Base-by-base conservation (phyloP, 2,329 filamentous ascomycete species). In the Drechslerella stenobrocha region DNA sequence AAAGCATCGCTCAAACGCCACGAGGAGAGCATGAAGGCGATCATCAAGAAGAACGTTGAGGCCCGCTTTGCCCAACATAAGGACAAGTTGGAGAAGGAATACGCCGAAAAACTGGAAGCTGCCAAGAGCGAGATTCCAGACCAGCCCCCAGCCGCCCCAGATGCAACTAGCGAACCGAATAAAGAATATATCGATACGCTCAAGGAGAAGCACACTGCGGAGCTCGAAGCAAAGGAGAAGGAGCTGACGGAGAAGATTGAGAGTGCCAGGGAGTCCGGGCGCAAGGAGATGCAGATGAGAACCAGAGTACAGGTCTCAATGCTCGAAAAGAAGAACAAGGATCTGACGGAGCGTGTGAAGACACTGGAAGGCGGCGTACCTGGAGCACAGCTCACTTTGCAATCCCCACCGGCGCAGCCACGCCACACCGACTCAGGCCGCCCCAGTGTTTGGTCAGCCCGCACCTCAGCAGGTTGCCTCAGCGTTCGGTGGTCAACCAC, bases 71-170 rank as follows among this genome's bases (percentile, higher is more conserved):
- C 79, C 23, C 80, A 83, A 71, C 74, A 82, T 1, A 80, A 84
- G 73, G 74, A 77, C 6, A 76, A 76, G 0, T 73, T 86, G 35
- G 81, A 84, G 71, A 77, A 78, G 2, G 84, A 86, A 71, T 79
- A 78, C 32, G 77, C 79, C 11, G 58, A 84, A 70, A 83, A 91
- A 71, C 81, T 93, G 7, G 84, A 86, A 42, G 80, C 80, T 1
- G 81, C 86, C 53, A 85, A 84, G 66, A 80, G 79, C 30, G 79
- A 81, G 42, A 80, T 80, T 7, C 79, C 82, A 48, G 74, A 81
- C 5, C 78, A 81, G 56, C 73, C 76, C 3, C 76, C 77, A 13
- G 72, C 79, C 2, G 34, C 28, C 4, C 37, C 53, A 2, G 9
- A 52, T 23, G 37, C 47, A 15, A 26, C 47, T 34, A 22, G 53